These are phyloP conservation scores for Plantago ovata DNA, from an alignment of 257 asterid genomes.

Conservation along the genomic window DNA sequence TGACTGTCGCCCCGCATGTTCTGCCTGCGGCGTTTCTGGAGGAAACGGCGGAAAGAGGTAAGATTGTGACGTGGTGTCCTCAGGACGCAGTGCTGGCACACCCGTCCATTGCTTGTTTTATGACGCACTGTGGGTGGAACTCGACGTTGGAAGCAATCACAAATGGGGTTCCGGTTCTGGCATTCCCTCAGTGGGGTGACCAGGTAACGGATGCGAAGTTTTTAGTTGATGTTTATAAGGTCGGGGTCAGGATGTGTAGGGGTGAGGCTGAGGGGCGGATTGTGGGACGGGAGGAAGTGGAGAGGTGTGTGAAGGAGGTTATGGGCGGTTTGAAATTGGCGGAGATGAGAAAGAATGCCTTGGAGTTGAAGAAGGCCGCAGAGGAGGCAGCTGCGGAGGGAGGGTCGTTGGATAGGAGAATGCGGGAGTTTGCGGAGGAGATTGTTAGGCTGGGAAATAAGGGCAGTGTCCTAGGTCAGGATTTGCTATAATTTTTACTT, in stretches of 20 bases:
- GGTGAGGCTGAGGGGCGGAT: conserved; percentile 59
- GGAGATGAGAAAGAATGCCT: conserved; percentile 51
- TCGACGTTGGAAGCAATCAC: conserved; percentile 76
- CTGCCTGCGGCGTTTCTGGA: conserved; percentile 57
- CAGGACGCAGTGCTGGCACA: conserved; percentile 74
- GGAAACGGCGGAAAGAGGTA: conserved; percentile 46
- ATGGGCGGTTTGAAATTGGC: conserved; percentile 36
- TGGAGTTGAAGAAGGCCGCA: conserved; percentile 66
- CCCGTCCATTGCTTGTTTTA: conserved; percentile 61
- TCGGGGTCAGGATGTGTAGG: conserved; percentile 62
- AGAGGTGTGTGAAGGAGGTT: conserved; percentile 45
- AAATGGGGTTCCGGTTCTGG: conserved; percentile 66
- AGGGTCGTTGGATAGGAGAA: conserved; percentile 54
- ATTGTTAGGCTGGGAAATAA: conserved; percentile 12
- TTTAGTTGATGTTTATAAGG: conserved; percentile 61
- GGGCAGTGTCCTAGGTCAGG: background rate
- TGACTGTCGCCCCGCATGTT: conserved; percentile 16
- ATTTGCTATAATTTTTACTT: too few species aligned
- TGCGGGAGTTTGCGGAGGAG: conserved; percentile 46
- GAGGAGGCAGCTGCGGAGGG: conserved; percentile 62
- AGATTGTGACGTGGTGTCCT: conserved; percentile 66
- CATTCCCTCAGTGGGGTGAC: conserved; percentile 88
- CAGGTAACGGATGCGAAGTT: conserved; percentile 85
- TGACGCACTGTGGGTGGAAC: conserved; percentile 92
- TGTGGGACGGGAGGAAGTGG: conserved; percentile 52